phyloP scores from a whole-genome alignment of 2,329 filamentous ascomycete species.

The Akanthomyces uredinophilus region DNA sequence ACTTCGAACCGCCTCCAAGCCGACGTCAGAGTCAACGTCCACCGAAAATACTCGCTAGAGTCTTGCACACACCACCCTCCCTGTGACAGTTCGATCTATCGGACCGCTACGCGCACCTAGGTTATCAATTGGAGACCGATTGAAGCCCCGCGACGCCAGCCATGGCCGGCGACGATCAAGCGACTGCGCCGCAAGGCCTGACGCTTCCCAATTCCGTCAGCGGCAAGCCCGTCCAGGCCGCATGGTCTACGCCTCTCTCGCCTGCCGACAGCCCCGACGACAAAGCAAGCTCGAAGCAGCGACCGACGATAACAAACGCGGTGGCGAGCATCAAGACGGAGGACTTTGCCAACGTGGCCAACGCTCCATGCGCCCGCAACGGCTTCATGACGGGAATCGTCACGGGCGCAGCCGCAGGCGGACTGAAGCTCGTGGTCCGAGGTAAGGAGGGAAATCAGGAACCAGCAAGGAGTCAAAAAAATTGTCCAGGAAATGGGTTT shows the following conservation, averaged over 20 bases:
- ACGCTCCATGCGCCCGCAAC: slow-evolving; percentile 78
- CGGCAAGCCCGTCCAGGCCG: slow-evolving; percentile 4
- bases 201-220: slow-evolving; percentile 9
- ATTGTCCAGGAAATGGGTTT: not conserved
- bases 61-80: not conserved
- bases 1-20: not conserved
- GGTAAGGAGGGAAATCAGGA: slow-evolving; percentile 48
- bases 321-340: slow-evolving; percentile 61
- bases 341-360: slow-evolving; percentile 69
- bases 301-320: slow-evolving; percentile 50
- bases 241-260: slow-evolving; percentile 9
- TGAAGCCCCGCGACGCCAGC: not conserved
- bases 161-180: slow-evolving; percentile 4
- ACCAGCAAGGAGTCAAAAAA: not conserved
- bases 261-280: slow-evolving; percentile 16
- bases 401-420: slow-evolving; percentile 69
- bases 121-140: not conserved
- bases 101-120: not conserved
- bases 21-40: not conserved
- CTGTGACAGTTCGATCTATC: not conserved
- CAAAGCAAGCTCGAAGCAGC: slow-evolving; percentile 21
- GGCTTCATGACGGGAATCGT: slow-evolving; percentile 79
- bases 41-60: not conserved
- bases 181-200: not conserved
- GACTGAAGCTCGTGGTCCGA: slow-evolving; percentile 66